A percentile compares a stretch with the other conserved stretches of the same genome.
These are phyloP conservation scores for Pachysandra terminalis DNA, from an alignment of 164 flowering plant genomes.

Conservation along the genomic window DNA sequence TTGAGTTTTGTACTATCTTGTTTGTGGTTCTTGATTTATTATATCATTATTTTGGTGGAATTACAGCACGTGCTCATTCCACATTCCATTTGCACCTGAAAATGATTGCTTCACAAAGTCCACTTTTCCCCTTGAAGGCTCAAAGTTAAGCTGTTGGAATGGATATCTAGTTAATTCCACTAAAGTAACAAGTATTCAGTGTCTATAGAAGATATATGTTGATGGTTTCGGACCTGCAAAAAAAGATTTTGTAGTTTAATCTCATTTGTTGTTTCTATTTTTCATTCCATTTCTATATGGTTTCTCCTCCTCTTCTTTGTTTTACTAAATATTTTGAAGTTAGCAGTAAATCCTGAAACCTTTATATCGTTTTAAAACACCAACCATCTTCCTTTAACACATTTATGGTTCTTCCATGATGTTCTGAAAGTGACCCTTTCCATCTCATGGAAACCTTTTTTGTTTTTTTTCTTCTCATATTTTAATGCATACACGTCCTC, in stretches of 20 bases:
- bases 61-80: background rate
- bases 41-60: background rate
- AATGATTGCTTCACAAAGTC: background rate
- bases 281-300: too few relatives aligned
- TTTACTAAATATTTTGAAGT: background rate
- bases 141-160: too few relatives aligned
- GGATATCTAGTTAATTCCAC: too few relatives aligned
- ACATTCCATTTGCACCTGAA: background rate
- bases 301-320: too few relatives aligned
- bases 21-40: background rate
- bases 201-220: too few relatives aligned
- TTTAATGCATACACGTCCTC: background rate
- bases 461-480: too few relatives aligned
- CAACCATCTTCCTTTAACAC: background rate
- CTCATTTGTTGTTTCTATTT: too few relatives aligned
- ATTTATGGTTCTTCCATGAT: background rate
- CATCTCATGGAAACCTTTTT: background rate
- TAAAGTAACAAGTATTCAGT: too few relatives aligned
- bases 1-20: background rate
- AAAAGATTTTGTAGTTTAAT: too few relatives aligned
- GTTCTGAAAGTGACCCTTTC: background rate
- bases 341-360: background rate
- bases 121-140: background rate
- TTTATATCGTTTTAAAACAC: too few relatives aligned
- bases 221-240: too few relatives aligned